Evolutionary conservation across 2,329 filamentous ascomycete genomes (phyloP).

Genomic region (Aspergillus sp.): DNA sequence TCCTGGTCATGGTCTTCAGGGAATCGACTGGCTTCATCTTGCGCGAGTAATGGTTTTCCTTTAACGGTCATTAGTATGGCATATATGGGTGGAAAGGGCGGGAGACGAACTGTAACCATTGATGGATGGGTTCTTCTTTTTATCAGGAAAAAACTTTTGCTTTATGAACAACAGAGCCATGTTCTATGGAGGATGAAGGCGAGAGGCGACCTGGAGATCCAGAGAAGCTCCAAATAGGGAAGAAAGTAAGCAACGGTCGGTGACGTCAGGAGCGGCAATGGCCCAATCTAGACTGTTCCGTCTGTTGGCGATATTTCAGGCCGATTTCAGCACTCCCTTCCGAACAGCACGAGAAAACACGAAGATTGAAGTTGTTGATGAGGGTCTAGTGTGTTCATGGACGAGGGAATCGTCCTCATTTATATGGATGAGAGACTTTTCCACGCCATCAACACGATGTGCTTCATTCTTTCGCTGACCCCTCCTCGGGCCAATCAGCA

Average conservation of each 20-base stretch:
- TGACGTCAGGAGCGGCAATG: constrained; percentile 9
- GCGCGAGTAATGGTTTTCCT: constrained; percentile 34
- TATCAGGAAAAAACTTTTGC: constrained; percentile 32
- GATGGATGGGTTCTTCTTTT: constrained; percentile 12
- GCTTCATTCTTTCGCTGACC: not conserved
- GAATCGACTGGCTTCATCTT: constrained; percentile 15
- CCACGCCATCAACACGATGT: not conserved
- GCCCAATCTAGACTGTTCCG: constrained; percentile 5
- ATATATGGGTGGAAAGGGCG: not conserved
- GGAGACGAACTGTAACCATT: constrained; percentile 1
- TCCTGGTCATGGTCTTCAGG: constrained; percentile 16
- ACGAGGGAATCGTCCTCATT: no score
- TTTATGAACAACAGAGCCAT: constrained; percentile 42
- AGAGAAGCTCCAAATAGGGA: not conserved
- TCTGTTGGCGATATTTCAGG: not conserved
- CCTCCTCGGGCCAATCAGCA: constrained; percentile 7
- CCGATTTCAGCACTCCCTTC: not conserved
- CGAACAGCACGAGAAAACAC: not conserved
- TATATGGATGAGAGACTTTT: no score
- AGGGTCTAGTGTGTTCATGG: not conserved
- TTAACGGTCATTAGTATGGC: constrained; percentile 7
- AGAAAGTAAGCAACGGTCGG: constrained; percentile 3
- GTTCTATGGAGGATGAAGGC: not conserved
- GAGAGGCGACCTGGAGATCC: not conserved
- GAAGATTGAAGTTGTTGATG: no score